phyloP scores from a whole-genome alignment of 305 asterid species.

The Fraxinus albicans region DNA sequence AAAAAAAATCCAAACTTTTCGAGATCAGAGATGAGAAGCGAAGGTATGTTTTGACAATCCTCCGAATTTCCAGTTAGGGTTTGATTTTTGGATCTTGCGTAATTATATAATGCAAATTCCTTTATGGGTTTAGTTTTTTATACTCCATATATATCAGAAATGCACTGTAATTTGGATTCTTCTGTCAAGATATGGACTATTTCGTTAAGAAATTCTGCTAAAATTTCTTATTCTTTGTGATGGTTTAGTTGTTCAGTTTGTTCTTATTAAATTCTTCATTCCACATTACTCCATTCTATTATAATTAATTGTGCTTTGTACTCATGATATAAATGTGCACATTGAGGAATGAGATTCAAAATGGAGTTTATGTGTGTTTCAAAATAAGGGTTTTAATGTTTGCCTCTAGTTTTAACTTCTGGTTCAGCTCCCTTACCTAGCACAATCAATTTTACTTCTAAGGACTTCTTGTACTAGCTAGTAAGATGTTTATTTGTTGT shows the following conservation, averaged over 20 bases:
- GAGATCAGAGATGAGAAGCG: not conserved
- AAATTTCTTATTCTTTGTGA: not conserved
- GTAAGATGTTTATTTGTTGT: not conserved
- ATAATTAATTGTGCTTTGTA: not conserved
- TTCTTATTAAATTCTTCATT: not conserved
- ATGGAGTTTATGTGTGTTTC: constrained; percentile 3
- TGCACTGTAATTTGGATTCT: not conserved
- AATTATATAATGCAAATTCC: not conserved
- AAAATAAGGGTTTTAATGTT: not conserved
- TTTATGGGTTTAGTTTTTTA: not conserved
- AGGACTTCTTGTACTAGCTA: constrained; percentile 7
- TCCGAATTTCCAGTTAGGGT: not conserved
- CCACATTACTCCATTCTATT: not conserved
- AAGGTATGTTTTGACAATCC: not conserved
- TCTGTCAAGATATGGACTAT: not conserved
- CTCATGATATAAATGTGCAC: not conserved
- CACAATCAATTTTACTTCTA: not conserved
- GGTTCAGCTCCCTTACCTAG: constrained; percentile 4
- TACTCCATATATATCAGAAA: not conserved
- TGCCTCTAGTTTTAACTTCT: not conserved
- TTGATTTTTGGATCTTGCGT: not conserved
- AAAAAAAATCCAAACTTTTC: not conserved
- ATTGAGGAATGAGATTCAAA: constrained; percentile 6
- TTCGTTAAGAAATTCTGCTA: not conserved
- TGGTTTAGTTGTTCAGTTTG: not conserved